A percentile compares a stretch with the other conserved stretches of the same genome.
Evolutionary conservation across 345 rosid species (phyloP).

Genomic region (Tarenaya hassleriana): DNA sequence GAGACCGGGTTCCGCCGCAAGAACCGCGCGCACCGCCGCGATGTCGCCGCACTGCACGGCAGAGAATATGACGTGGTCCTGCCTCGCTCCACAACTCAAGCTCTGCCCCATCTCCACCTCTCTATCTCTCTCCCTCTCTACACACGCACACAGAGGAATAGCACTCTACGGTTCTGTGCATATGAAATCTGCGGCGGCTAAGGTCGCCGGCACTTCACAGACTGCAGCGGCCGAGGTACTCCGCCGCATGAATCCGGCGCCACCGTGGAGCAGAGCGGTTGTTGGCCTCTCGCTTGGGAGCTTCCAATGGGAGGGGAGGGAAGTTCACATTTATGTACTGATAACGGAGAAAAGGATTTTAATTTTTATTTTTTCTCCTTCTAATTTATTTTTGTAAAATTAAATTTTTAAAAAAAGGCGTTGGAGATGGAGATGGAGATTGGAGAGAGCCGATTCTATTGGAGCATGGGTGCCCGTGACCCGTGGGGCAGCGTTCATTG

Average conservation of each 20-base stretch:
- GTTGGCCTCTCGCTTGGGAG: conserved; percentile 9
- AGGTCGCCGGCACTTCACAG: conserved; percentile 32
- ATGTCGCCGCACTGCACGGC: conserved; percentile 76
- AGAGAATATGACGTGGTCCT: conserved; percentile 59
- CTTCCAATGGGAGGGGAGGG: conserved; percentile 28
- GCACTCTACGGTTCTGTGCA: neutral
- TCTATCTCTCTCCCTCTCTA: neutral
- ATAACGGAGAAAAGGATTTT: conserved; percentile 20
- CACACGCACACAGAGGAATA: neutral
- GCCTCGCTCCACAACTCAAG: conserved; percentile 63
- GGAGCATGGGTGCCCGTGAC: conserved; percentile 49
- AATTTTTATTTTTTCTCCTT: neutral
- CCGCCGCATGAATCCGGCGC: conserved; percentile 27
- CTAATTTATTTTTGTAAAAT: conserved; percentile 2
- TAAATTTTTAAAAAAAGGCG: neutral
- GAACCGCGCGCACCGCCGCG: conserved; percentile 38
- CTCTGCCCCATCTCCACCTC: conserved; percentile 76
- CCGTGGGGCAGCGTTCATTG: conserved; percentile 28
- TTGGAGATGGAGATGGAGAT: conserved; percentile 19
- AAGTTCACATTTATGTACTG: conserved; percentile 37
- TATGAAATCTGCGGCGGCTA: neutral
- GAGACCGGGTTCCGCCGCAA: conserved; percentile 51
- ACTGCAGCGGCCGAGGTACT: conserved; percentile 42
- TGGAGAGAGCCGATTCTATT: too few species aligned
- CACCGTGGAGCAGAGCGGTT: conserved; percentile 37